Evolutionary conservation across 345 rosid genomes (phyloP), one percentile per base, ranked within the genome.

Genomic region (Salix dunnii): DNA sequence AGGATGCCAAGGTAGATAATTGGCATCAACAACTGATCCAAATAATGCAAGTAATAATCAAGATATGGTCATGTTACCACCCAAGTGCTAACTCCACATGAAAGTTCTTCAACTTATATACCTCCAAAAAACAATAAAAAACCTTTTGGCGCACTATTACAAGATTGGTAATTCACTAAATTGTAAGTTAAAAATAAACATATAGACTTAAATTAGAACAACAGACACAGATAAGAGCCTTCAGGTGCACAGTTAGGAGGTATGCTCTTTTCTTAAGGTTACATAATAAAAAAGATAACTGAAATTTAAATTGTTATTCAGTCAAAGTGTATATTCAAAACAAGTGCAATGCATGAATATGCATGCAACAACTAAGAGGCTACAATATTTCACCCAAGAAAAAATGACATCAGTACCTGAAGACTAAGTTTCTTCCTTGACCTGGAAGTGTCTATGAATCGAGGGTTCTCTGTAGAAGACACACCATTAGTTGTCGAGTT

Each of bases 401-500:
- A 68, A 82, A 77, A 73, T 40, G 10, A 65, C 20, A 70, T 25
- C 17, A 31, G 31, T 81, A 94, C 98, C 97, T 86, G 87, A 78
- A 82, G 61, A 36, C 76, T 82, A 36, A 76, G 90, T 83, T 83
- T 88, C 42, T 81, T 77, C 58, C 30, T 62, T 16, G 77, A 27
- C 71, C 77, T 82, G 38, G 78, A 76, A 48, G 83, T 77, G 77
- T 86, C 90, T 58, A 77, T 73, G 10, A 81, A 81, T 51, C 74
- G 84, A 10, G 80, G 78, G 51, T 64, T 80, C 85, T 80, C 85
- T 35, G 71, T 66, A 70, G 87, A 84, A 79, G 90, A 84, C 60
- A 72, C 81, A 71, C 85, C 89, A 88, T 89, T 88, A 60, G 90
- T 64, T 3, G 81, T 48, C 21, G 92, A 81, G 53, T 80, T 83